Evolutionary conservation across 164 flowering plant genomes (phyloP).

Genomic region (Chimonanthus praecox): DNA sequence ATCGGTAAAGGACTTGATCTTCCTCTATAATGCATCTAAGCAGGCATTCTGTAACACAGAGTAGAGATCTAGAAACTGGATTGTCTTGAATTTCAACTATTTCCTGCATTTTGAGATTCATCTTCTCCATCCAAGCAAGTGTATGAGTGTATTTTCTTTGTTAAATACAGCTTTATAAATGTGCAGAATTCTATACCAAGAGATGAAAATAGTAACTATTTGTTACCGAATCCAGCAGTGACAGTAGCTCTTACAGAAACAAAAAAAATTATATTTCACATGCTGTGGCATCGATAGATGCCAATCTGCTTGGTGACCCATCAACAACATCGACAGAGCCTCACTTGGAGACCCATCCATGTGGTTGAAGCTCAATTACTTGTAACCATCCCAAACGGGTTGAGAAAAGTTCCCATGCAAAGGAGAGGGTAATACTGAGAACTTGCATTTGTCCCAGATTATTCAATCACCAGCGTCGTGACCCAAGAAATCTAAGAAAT

Average conservation of each 20-base stretch:
- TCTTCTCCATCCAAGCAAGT: neutral
- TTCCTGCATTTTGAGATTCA: constrained; percentile 2
- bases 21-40: constrained; percentile 49
- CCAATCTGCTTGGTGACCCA: neutral
- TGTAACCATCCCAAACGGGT: too few species aligned
- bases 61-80: neutral
- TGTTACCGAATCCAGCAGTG: neutral
- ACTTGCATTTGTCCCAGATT: neutral
- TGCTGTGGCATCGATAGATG: neutral
- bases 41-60: neutral
- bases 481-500: neutral
- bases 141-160: neutral
- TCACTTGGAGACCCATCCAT: neutral
- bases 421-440: neutral
- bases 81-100: neutral
- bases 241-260: neutral
- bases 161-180: neutral
- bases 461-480: neutral
- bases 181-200: neutral
- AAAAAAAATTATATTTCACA: neutral
- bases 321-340: neutral
- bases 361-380: too few species aligned
- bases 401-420: too few species aligned
- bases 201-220: neutral
- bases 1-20: constrained; percentile 89